Evolutionary conservation across 2,329 filamentous ascomycete species (phyloP).

Genomic region (Exophiala spinifera): DNA sequence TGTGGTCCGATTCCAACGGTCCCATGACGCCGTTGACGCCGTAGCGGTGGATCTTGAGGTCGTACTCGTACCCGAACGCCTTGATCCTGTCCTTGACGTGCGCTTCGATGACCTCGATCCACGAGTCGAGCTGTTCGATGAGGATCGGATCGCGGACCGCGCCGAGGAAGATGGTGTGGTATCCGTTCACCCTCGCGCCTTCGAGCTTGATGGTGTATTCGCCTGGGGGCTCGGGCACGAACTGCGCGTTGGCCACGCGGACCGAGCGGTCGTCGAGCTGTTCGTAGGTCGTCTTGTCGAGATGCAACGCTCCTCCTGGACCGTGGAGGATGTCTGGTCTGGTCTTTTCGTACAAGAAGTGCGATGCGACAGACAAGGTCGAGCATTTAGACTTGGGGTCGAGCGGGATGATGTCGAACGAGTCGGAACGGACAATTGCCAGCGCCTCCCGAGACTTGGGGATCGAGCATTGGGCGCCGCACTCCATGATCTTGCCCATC

Average conservation of each 20-base stretch:
- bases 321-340: slow-evolving; percentile 49
- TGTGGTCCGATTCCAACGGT: slow-evolving; percentile 32
- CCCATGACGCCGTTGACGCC: neutral
- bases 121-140: slow-evolving; percentile 39
- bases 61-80: neutral
- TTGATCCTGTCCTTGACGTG: slow-evolving; percentile 44
- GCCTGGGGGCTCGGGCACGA: slow-evolving; percentile 45
- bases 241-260: slow-evolving; percentile 49
- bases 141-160: slow-evolving; percentile 48
- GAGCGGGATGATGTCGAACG: slow-evolving; percentile 48
- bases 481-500: slow-evolving; percentile 57
- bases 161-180: slow-evolving; percentile 48
- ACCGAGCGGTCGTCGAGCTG: slow-evolving; percentile 40
- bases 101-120: slow-evolving; percentile 32
- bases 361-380: slow-evolving; percentile 48
- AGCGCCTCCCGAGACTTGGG: slow-evolving; percentile 45
- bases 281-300: slow-evolving; percentile 42
- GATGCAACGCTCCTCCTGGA: slow-evolving; percentile 46
- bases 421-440: slow-evolving; percentile 43
- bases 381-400: slow-evolving; percentile 43
- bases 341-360: slow-evolving; percentile 54
- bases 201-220: slow-evolving; percentile 51
- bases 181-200: slow-evolving; percentile 43
- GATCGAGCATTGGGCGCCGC: slow-evolving; percentile 46
- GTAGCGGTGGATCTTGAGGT: neutral